Base-by-base conservation (phyloP, 176 grass and related monocot species). In the Aegilops bicornis region DNA sequence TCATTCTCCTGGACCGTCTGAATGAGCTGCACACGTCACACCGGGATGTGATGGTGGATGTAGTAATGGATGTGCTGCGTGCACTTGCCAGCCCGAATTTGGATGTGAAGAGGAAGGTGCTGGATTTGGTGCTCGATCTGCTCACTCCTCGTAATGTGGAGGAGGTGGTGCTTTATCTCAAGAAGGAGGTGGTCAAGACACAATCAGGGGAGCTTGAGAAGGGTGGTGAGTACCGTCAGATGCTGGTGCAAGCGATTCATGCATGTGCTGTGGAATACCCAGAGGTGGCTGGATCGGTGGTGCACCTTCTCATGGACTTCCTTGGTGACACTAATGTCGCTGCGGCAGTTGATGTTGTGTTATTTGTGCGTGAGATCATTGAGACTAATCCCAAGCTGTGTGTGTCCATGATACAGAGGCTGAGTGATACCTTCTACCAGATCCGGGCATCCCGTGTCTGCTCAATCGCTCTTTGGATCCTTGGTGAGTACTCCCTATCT, bases 231-330 rank as follows among this genome's bases (percentile, higher is more conserved):
- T 95, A 93, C 86, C 88, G 93, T 22, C 93, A 93, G 86, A 95
- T 95, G 93, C 71, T 95, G 15, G 86, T 95, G 16, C 86, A 95
- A 79, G 89, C 93, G 10, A 95, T 95, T 42, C 93, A 95, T 86
- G 64, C 77, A 5, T 95, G 93, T 17, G 85, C 91, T 2, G 77
- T 89, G 42, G 84, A 95, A 82, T 93, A 89, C 71, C 91, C 89
- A 0, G 91, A 95, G 85, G 91, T 95, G 19, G 93, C 93, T 56
- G 89, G 83, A 4, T 95, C 86, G 0, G 93, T 95, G 11, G 93
- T 91, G 56, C 91, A 95, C 76, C 80, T 95, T 10, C 91, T 95
- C 86, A 95, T 95, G 93, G 93, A 95, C 70, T 95, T 95, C 70
- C 93, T 95, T 50, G 91, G 93, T 47, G 93, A 92, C 83, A 72